Percentiles rank a stretch among this genome's conserved stretches.
Evolutionary conservation across 2,329 filamentous ascomycete genomes (phyloP).

Genomic region (Fusarium torreyae): DNA sequence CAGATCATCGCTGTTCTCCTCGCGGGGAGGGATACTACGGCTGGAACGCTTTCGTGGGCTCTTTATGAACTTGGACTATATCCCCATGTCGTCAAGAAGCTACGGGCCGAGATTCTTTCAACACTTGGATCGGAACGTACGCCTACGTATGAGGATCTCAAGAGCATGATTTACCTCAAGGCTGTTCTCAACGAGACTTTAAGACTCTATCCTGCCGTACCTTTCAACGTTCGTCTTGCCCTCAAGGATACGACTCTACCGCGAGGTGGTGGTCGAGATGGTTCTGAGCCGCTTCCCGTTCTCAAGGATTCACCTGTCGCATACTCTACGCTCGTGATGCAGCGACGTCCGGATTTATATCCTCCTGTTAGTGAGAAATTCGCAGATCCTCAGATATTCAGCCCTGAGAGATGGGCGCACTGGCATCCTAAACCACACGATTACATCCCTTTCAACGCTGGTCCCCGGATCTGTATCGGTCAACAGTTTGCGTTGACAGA

Average conservation of each 20-base stretch:
- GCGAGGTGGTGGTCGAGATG: slow-evolving; percentile 76
- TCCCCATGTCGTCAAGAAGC: slow-evolving; percentile 75
- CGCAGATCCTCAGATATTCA: slow-evolving; percentile 66
- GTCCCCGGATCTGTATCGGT: slow-evolving; percentile 81
- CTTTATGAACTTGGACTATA: slow-evolving; percentile 85
- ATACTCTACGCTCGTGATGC: slow-evolving; percentile 81
- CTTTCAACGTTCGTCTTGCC: slow-evolving; percentile 82
- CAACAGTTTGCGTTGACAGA: slow-evolving; percentile 88
- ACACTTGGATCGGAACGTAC: slow-evolving; percentile 73
- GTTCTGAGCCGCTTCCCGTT: slow-evolving; percentile 73
- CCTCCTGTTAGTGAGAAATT: slow-evolving; percentile 64
- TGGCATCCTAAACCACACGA: slow-evolving; percentile 78
- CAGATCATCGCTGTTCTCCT: slow-evolving; percentile 87
- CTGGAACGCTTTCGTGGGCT: slow-evolving; percentile 83
- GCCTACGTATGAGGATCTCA: slow-evolving; percentile 85
- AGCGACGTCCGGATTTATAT: slow-evolving; percentile 76
- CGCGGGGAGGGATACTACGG: slow-evolving; percentile 90
- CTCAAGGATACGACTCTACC: slow-evolving; percentile 83
- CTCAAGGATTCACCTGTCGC: slow-evolving; percentile 75
- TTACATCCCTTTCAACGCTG: slow-evolving; percentile 83
- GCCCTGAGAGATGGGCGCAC: slow-evolving; percentile 76
- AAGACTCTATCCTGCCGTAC: slow-evolving; percentile 82
- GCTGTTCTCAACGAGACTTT: slow-evolving; percentile 83
- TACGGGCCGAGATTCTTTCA: slow-evolving; percentile 80
- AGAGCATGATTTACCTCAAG: slow-evolving; percentile 87